Evolutionary conservation across 78 protist genomes (phyloP), one percentile per base, ranked within the genome.

Genomic region (Speleostelium caveatum): DNA sequence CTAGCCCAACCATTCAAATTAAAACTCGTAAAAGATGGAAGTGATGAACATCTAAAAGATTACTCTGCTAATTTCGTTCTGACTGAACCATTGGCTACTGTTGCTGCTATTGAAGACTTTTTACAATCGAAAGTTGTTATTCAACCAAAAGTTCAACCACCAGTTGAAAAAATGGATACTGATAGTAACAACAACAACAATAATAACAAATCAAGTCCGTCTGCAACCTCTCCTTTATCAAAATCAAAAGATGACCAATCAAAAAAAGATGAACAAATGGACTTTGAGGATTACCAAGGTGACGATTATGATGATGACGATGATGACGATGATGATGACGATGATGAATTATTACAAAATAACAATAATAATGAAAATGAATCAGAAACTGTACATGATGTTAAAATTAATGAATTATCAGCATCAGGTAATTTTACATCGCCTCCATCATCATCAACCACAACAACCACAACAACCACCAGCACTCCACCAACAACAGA

Each of bases 21-120:
- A 32, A 93, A 69, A 35, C 55, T 93, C 5, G 32, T 21, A 35
- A 88, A 67, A 22, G 86, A 86, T 3, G 73, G 86, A 22, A 21
- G 14, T 39, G 73, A 73, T 22, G 69, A 49, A 14, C 22, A 38
- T 12, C 55, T 86, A 0, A 72, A 73, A 65, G 93, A 86, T 53
- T 86, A 73, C 35, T 72, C 93, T 2, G 1, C 60, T 28, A 75
- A 86, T 67, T 68, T 86, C 38, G 96, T 94, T 32, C 69, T 91
- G 32, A 94, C 93, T 60, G 96, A 94, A 66, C 95, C 96, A 30
- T 49, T 94, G 21, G 96, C 96, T 10, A 86, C 95, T 32, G 78
- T 75, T 14, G 58, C 59, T 28, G 95, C 96, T 0, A 94, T 94
- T 36, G 95, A 91, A 32, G 96, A 80, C 55, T 90, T 87, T 61